Percentiles rank a stretch among this genome's conserved stretches.
phyloP scores from a whole-genome alignment of 2,329 filamentous ascomycete genomes.

The Herpotrichia juniperi region DNA sequence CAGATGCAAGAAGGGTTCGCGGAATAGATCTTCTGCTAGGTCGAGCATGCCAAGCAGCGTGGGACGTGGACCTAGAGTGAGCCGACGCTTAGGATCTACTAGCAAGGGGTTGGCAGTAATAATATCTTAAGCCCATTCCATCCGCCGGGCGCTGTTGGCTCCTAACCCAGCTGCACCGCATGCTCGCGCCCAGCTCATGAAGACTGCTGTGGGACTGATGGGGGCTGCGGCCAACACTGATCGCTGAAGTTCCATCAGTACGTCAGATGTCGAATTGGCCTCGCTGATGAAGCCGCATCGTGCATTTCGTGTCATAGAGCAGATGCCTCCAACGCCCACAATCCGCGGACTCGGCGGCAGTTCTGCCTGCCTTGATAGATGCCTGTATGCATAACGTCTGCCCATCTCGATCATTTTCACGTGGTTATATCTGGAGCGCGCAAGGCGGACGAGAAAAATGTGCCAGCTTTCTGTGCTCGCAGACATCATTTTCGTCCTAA shows the following conservation, averaged over 20 bases:
- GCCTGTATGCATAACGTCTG: background rate
- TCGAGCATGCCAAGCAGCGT: conserved; percentile 22
- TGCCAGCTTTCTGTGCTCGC: background rate
- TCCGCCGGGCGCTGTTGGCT: conserved; percentile 9
- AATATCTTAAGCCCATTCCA: conserved; percentile 15
- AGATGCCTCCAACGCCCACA: conserved; percentile 3
- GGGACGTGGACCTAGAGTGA: conserved; percentile 18
- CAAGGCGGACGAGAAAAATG: background rate
- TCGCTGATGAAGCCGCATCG: conserved; percentile 1
- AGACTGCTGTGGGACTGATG: background rate
- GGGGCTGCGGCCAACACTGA: conserved; percentile 4
- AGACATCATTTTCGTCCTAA: background rate
- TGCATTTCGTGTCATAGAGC: conserved; percentile 2
- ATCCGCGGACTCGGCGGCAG: background rate
- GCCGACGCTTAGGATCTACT: conserved; percentile 19
- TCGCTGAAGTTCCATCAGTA: background rate
- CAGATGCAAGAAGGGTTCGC: conserved; percentile 17
- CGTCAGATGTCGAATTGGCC: background rate
- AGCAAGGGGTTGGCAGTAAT: conserved; percentile 11
- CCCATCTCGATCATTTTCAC: background rate
- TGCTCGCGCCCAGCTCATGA: conserved; percentile 5
- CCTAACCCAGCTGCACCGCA: conserved; percentile 14
- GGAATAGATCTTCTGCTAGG: conserved; percentile 14
- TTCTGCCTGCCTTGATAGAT: background rate
- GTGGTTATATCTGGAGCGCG: background rate